phyloP scores from a whole-genome alignment of 345 rosid species.

The Streptanthus diversifolius region DNA sequence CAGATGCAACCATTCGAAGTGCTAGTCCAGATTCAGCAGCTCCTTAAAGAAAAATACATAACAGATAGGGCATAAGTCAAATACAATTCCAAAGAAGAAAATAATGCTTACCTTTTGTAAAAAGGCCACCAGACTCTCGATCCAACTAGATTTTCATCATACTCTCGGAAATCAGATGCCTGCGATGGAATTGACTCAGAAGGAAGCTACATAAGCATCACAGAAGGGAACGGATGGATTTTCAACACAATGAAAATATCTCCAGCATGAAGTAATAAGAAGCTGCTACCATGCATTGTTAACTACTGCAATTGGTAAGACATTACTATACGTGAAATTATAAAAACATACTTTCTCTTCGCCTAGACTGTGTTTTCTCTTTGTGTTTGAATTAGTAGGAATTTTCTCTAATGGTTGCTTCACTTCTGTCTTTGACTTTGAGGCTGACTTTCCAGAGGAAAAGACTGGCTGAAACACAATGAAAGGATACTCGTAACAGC shows the following conservation, averaged over 20 bases:
- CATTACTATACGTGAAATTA: neutral
- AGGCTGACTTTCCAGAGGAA: neutral
- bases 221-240: neutral
- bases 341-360: neutral
- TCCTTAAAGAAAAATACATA: neutral
- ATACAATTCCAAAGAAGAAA: neutral
- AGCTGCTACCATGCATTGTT: neutral
- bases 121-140: conserved; percentile 83
- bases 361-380: neutral
- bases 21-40: too few relatives aligned
- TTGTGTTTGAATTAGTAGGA: neutral
- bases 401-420: neutral
- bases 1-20: neutral
- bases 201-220: neutral
- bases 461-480: neutral
- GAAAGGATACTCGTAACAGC: neutral
- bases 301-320: too few relatives aligned
- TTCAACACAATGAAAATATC: too few relatives aligned
- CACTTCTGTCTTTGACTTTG: neutral
- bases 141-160: conserved; percentile 60
- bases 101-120: conserved; percentile 48
- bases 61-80: neutral
- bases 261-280: neutral
- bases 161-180: conserved; percentile 46
- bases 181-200: conserved; percentile 33